A percentile compares a stretch with the other conserved stretches of the same genome.
Conservation (phyloP, 2,329 filamentous ascomycete species). For the Phialophora verrucosa region DNA sequence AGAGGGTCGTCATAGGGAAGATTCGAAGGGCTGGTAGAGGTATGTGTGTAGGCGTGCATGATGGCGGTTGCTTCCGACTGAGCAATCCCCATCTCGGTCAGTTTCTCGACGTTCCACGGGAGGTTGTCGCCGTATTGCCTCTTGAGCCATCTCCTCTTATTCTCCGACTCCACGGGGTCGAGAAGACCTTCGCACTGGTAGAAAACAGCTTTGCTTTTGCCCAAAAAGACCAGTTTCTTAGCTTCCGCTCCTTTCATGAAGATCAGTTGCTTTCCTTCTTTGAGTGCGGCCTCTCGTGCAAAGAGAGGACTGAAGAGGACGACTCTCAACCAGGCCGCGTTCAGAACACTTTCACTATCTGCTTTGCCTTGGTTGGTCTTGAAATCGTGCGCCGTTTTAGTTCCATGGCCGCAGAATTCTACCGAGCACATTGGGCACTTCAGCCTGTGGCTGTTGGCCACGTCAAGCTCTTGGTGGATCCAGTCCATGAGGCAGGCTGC, state of each 20-base stretch:
- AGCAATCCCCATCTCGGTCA: slow-evolving; percentile 1
- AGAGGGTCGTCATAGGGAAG: not conserved
- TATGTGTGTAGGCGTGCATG: not conserved
- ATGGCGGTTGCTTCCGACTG: slow-evolving; percentile 4
- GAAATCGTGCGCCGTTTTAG: not conserved
- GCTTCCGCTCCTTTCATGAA: slow-evolving; percentile 23
- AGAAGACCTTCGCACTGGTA: slow-evolving; percentile 5
- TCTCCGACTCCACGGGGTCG: not conserved
- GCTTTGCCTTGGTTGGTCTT: slow-evolving; percentile 6
- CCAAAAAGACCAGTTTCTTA: slow-evolving; percentile 15
- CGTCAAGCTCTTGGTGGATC: slow-evolving; percentile 18
- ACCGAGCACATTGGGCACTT: slow-evolving; percentile 29
- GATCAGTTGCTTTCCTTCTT: slow-evolving; percentile 16
- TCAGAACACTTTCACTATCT: not conserved
- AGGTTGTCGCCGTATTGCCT: slow-evolving; percentile 11
- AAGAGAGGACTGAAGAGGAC: slow-evolving; percentile 22
- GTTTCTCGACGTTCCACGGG: not conserved
- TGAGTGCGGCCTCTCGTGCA: slow-evolving; percentile 10
- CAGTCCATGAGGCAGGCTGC: slow-evolving; percentile 25
- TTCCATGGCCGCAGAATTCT: slow-evolving; percentile 9
- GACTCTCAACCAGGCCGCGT: slow-evolving; percentile 20
- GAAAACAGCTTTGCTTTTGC: slow-evolving; percentile 12
- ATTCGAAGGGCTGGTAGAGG: not conserved
- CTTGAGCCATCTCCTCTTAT: slow-evolving; percentile 4
- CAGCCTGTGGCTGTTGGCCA: not conserved